Conservation (phyloP, 2,329 filamentous ascomycete species). For the Ophiognomonia clavigignenti-juglandacearum region DNA sequence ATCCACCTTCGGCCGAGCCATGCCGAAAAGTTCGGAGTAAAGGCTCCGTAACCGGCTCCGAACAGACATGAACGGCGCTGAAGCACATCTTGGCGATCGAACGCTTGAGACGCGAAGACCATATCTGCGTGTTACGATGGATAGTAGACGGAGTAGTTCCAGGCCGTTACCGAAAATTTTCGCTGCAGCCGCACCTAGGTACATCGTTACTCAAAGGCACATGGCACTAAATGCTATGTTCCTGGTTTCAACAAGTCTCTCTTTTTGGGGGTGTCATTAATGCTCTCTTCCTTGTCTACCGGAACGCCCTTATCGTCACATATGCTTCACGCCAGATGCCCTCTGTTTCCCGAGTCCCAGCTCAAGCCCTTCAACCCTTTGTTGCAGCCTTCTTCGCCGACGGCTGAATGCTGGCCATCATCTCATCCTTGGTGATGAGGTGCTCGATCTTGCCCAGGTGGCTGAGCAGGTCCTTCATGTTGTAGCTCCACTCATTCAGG, state of each 20-base stretch:
- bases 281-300: background rate
- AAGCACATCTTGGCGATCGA: no score
- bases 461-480: slow-evolving; percentile 71
- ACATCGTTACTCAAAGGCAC: no score
- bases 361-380: slow-evolving; percentile 2
- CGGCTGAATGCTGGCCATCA: slow-evolving; percentile 97
- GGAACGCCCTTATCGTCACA: slow-evolving; percentile 1
- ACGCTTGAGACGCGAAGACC: no score
- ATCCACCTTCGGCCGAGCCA: slow-evolving; percentile 1
- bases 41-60: no score
- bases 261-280: background rate
- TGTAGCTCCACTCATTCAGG: slow-evolving; percentile 96
- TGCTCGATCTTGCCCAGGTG: slow-evolving; percentile 85
- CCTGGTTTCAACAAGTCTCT: no score
- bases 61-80: no score
- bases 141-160: no score
- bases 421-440: slow-evolving; percentile 98
- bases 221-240: no score
- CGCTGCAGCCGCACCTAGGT: no score
- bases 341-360: background rate
- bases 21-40: no score
- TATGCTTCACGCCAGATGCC: background rate
- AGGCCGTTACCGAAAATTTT: no score
- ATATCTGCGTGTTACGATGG: no score
- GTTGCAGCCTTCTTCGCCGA: slow-evolving; percentile 14